Base-by-base conservation (phyloP, 805 yeast genomes). In the Diddensiella caesifluorescens region DNA sequence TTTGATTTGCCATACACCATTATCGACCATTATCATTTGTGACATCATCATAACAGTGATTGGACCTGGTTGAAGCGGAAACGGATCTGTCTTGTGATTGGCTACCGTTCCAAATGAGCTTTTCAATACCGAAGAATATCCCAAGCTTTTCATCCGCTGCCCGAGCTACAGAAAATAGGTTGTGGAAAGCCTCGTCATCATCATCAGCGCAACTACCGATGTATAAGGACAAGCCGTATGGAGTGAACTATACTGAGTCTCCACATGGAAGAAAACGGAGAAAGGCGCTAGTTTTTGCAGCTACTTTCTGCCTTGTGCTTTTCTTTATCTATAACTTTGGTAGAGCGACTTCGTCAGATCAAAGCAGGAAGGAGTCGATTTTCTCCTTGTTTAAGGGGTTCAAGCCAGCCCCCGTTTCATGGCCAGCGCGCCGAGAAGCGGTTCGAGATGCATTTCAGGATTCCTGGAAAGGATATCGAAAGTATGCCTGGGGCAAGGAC, bases 401-500 rank as follows among this genome's bases (percentile, higher is more conserved):
- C 16, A 7, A 13, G 9, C 32, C 7, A 37, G 41, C 29, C 41
- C 47, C 16, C 28, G 44, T n/a, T n/a, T 40, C 39, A 7, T 79
- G 86, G 86, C 45, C 54, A 2, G 50, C 50, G 3, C 71, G 77
- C 42, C 79, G 77, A 51, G 61, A 65, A 10, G 74, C 73, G 49
- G 89, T 88, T 22, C 78, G 71, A 52, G 57, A 67, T n/a, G 86
- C 77, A 3, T 84, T 89, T 54, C 65, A 77, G 42, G 80, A 79
- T 31, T 74, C 89, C 4, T 89, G 95, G 95, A 67, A 67, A 21
- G 82, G 80, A 39, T 89, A 89, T 56, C 77, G 75, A 39, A 63
- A 68, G 21, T 69, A 83, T 55, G 96, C 83, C 0, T 86, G 94
- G 89, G 95, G 95, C 5, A 71, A 69, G 45, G 97, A 88, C 57